A percentile compares a stretch with the other conserved stretches of the same genome.
phyloP scores from a whole-genome alignment of 768 basidiomycete species.

The Peribolospora kevripleyi region DNA sequence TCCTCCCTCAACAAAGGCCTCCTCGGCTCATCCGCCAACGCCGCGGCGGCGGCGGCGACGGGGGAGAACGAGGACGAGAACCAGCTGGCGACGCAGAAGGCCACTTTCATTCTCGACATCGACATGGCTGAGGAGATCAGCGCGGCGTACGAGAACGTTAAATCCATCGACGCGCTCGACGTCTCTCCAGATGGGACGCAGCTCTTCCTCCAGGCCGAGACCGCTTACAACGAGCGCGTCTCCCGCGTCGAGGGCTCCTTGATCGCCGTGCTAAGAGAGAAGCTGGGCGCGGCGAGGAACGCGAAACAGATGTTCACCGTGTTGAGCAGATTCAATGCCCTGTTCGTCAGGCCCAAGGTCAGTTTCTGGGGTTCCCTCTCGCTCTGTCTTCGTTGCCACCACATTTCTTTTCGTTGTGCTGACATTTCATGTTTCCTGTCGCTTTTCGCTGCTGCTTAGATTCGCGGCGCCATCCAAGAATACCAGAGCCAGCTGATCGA shows the following conservation, averaged over 20 bases:
- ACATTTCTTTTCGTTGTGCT: too few species aligned
- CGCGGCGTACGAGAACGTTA: conserved; percentile 88
- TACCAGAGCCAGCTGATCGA: conserved; percentile 98
- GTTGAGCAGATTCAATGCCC: conserved; percentile 90
- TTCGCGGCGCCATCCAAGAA: conserved; percentile 94
- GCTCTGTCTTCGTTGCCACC: background rate
- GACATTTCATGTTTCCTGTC: too few species aligned
- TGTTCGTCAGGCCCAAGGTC: conserved; percentile 90
- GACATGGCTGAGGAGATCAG: conserved; percentile 97
- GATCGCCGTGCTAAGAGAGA: conserved; percentile 71
- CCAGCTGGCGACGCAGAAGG: conserved; percentile 30
- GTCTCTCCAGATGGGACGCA: conserved; percentile 89
- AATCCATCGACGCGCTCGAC: conserved; percentile 85
- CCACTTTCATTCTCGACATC: conserved; percentile 31
- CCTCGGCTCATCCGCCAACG: background rate
- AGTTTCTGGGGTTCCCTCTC: conserved; percentile 6
- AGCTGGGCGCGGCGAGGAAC: conserved; percentile 80
- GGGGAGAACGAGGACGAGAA: conserved; percentile 33
- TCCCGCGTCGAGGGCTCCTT: conserved; percentile 96
- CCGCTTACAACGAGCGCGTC: conserved; percentile 91
- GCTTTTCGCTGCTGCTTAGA: conserved; percentile 26
- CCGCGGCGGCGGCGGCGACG: background rate
- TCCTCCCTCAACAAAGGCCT: conserved; percentile 62
- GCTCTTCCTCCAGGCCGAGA: conserved; percentile 92
- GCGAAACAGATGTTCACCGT: conserved; percentile 99